phyloP scores from a whole-genome alignment of 305 asterid species.

The Fraxinus albicans region DNA sequence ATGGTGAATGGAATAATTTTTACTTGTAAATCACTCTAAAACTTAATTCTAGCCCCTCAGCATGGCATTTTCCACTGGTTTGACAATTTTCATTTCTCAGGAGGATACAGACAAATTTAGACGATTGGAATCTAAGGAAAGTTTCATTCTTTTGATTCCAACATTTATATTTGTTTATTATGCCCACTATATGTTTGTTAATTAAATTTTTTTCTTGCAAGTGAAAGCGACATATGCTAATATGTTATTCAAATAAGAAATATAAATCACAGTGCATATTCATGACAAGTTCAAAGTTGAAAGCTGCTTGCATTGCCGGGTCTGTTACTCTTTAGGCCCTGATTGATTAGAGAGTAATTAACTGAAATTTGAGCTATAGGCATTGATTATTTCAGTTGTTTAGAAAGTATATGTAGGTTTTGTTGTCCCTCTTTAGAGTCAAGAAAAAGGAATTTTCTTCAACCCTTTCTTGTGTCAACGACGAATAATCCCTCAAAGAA shows the following conservation, averaged over 20 bases:
- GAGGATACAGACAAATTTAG: slow-evolving; percentile 38
- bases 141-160: slow-evolving; percentile 35
- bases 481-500: not conserved
- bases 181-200: slow-evolving; percentile 38
- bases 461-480: not conserved
- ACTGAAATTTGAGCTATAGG: not conserved
- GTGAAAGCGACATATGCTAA: slow-evolving; percentile 35
- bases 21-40: not conserved
- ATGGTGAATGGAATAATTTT: not conserved
- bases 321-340: not conserved
- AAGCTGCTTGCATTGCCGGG: slow-evolving; percentile 15
- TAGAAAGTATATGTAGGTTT: not conserved
- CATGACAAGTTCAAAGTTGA: slow-evolving; percentile 15
- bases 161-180: slow-evolving; percentile 23
- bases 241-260: slow-evolving; percentile 12
- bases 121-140: slow-evolving; percentile 42
- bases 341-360: not conserved
- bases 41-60: not conserved
- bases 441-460: not conserved
- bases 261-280: slow-evolving; percentile 16
- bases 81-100: slow-evolving; percentile 15
- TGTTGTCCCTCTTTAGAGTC: not conserved
- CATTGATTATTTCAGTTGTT: not conserved
- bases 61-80: not conserved
- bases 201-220: slow-evolving; percentile 28